phyloP scores from a whole-genome alignment of 108 stramenopile species.

The Hondaea fermentalgiana region DNA sequence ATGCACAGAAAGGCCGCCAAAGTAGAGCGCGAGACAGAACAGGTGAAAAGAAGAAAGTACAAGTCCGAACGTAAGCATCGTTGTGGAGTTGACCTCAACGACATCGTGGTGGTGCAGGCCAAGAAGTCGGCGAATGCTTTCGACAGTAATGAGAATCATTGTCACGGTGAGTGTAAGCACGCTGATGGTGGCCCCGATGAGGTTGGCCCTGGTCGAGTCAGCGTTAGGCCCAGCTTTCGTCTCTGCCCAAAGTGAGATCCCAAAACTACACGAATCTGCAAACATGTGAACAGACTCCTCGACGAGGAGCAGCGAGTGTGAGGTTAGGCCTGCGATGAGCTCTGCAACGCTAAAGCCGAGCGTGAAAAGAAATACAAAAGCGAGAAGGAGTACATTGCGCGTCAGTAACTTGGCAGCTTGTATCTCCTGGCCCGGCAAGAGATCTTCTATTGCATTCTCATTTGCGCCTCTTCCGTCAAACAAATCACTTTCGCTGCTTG shows the following conservation, averaged over 20 bases:
- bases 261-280: neutral
- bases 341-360: neutral
- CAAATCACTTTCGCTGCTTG: too few relatives aligned
- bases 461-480: too few relatives aligned
- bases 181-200: neutral
- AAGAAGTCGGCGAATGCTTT: neutral
- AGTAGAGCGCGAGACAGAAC: neutral
- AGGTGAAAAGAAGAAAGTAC: neutral
- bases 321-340: neutral
- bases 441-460: too few relatives aligned
- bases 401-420: too few relatives aligned
- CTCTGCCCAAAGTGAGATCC: neutral
- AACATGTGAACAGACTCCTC: slow-evolving; percentile 9
- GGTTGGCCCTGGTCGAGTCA: neutral
- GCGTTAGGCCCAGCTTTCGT: neutral
- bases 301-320: neutral
- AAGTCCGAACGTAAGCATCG: neutral
- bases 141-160: neutral
- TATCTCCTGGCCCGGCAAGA: too few relatives aligned
- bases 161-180: neutral
- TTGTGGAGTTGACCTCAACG: neutral
- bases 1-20: neutral
- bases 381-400: neutral
- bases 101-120: neutral
- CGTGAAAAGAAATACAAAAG: neutral